phyloP scores from a whole-genome alignment of 305 asterid species.

The Rubia occidens region DNA sequence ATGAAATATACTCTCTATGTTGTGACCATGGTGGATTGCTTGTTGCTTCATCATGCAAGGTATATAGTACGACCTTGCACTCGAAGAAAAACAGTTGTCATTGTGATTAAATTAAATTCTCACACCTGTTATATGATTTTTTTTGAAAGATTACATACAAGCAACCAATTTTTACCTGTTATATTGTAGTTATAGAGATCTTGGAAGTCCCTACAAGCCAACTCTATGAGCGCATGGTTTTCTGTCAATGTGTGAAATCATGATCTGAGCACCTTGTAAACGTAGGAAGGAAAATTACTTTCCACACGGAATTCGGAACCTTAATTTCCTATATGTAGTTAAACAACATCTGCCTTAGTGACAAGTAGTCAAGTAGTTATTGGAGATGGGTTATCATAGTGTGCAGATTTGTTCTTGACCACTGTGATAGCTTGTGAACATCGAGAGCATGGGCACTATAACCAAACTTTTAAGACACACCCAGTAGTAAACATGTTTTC shows the following conservation, averaged over 20 bases:
- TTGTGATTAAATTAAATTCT: too few species aligned
- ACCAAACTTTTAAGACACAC: background rate
- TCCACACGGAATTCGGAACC: background rate
- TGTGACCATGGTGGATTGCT: slow-evolving; percentile 71
- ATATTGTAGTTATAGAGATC: background rate
- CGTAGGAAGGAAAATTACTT: background rate
- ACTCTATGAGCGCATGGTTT: background rate
- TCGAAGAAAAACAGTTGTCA: background rate
- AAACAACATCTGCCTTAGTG: background rate
- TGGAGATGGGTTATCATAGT: background rate
- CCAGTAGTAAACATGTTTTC: background rate
- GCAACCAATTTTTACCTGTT: too few species aligned
- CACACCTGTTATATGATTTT: too few species aligned
- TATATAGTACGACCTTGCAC: slow-evolving; percentile 14
- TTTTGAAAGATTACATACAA: too few species aligned
- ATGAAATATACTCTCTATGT: slow-evolving; percentile 75
- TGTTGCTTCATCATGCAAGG: slow-evolving; percentile 97
- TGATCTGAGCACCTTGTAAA: slow-evolving; percentile 5
- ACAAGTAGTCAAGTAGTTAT: background rate
- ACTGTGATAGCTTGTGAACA: background rate
- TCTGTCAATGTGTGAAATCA: background rate
- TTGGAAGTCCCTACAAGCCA: background rate
- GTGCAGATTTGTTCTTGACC: background rate
- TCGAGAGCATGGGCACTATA: background rate
- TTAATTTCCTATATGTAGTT: background rate